These are phyloP conservation scores for Amphibolis antarctica DNA, from an alignment of 106 monocot species.

Conservation along the genomic window DNA sequence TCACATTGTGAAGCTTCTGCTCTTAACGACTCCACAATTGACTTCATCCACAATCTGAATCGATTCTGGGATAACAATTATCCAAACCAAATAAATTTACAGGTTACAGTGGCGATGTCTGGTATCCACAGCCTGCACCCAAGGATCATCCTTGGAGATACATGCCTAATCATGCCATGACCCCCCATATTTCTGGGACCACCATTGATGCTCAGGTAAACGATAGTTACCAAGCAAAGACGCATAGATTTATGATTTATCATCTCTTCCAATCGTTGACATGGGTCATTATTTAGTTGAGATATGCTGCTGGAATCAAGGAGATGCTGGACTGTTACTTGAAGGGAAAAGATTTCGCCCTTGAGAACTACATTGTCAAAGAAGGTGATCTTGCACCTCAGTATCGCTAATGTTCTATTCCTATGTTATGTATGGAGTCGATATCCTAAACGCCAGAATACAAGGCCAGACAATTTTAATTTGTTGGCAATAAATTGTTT, in stretches of 20 bases:
- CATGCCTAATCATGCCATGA: constrained; percentile 99
- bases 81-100: background rate
- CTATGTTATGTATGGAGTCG: too few species aligned
- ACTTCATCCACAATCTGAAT: too few species aligned
- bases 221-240: background rate
- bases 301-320: constrained; percentile 85
- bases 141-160: constrained; percentile 94
- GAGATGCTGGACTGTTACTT: constrained; percentile 93
- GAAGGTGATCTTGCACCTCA: constrained; percentile 87
- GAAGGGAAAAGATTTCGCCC: constrained; percentile 82
- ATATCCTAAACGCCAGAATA: too few species aligned
- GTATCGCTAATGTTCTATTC: constrained; percentile 36
- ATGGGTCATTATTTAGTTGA: constrained; percentile 40
- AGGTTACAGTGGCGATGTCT: constrained; percentile 99
- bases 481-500: too few species aligned
- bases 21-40: too few species aligned
- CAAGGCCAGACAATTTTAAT: too few species aligned
- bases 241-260: too few species aligned
- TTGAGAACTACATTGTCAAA: constrained; percentile 93
- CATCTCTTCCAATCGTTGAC: too few species aligned
- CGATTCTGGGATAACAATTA: too few species aligned
- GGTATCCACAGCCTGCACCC: constrained; percentile 93
- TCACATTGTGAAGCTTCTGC: too few species aligned
- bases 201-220: constrained; percentile 90
- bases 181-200: constrained; percentile 85